Percentiles rank a stretch among this genome's conserved stretches.
phyloP scores from a whole-genome alignment of 176 grass and related monocot species.

The Metroxylon sagu region DNA sequence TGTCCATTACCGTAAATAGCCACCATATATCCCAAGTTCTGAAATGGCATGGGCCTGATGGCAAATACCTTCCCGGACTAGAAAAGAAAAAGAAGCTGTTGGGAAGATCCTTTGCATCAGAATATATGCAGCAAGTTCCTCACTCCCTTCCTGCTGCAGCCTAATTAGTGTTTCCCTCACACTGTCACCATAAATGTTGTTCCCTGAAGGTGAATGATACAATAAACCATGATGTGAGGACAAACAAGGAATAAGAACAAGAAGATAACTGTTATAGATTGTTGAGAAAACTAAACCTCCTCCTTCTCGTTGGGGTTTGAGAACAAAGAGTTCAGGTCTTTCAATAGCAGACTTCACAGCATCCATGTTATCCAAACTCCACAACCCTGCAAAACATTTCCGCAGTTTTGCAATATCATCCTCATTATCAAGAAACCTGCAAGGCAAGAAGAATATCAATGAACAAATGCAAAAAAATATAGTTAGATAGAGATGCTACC shows the following conservation, averaged over 20 bases:
- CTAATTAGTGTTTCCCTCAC: constrained; percentile 48
- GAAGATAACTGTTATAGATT: neutral
- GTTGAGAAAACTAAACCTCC: constrained; percentile 35
- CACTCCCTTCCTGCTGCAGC: constrained; percentile 43
- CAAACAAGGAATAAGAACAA: neutral
- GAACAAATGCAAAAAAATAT: neutral
- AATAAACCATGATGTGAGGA: constrained; percentile 12
- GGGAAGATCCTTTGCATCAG: constrained; percentile 96
- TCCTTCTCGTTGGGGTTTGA: constrained; percentile 90
- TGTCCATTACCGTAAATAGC: constrained; percentile 55
- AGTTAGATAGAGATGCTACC: neutral
- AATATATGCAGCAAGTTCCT: constrained; percentile 81
- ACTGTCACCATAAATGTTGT: constrained; percentile 74
- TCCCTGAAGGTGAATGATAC: constrained; percentile 42
- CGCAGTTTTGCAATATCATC: constrained; percentile 63
- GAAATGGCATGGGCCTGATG: constrained; percentile 72
- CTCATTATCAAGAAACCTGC: constrained; percentile 69
- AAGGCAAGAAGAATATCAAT: constrained; percentile 3
- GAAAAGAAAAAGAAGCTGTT: constrained; percentile 46
- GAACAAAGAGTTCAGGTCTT: constrained; percentile 73
- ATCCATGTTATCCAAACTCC: constrained; percentile 92
- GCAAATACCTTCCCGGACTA: constrained; percentile 62
- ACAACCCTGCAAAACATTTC: constrained; percentile 87
- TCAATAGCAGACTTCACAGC: constrained; percentile 61
- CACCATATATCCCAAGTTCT: constrained; percentile 77